A percentile compares a stretch with the other conserved stretches of the same genome.
These are phyloP conservation scores for Clavariopsis aquatica DNA, from an alignment of 495 filamentous ascomycete species.

Conservation along the genomic window DNA sequence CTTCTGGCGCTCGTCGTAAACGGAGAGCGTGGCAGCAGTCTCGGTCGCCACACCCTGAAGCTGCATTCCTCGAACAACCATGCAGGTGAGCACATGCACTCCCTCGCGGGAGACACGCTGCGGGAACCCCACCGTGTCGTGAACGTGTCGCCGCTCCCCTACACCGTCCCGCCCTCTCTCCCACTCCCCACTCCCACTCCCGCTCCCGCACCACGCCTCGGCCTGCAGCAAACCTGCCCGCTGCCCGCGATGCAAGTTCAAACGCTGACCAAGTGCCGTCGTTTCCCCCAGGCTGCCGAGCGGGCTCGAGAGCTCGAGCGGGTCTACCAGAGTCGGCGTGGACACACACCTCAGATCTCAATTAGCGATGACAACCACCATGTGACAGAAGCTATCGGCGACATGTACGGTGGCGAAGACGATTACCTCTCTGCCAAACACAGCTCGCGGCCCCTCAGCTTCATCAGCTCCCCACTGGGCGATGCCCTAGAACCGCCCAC, in stretches of 20 bases:
- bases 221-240: constrained; percentile 8
- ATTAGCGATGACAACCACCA: constrained; percentile 87
- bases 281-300: constrained; percentile 39
- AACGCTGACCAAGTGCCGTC: constrained; percentile 26
- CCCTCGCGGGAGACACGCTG: not conserved
- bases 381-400: constrained; percentile 96
- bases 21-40: constrained; percentile 9
- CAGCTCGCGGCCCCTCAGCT: constrained; percentile 64
- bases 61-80: constrained; percentile 17
- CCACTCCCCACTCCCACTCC: too few species aligned
- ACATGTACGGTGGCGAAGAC: constrained; percentile 82
- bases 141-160: not conserved
- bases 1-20: constrained; percentile 5
- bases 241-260: not conserved
- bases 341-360: constrained; percentile 66
- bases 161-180: not conserved
- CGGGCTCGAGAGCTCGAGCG: constrained; percentile 46
- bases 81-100: constrained; percentile 27
- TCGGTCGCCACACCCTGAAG: constrained; percentile 3
- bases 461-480: constrained; percentile 57
- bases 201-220: not conserved
- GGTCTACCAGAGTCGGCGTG: constrained; percentile 50
- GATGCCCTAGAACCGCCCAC: constrained; percentile 39
- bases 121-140: not conserved
- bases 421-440: constrained; percentile 54